Evolutionary conservation across 495 filamentous ascomycete species (phyloP), one percentile per base, ranked within the genome.

Genomic region (Aspergillus panamensis): DNA sequence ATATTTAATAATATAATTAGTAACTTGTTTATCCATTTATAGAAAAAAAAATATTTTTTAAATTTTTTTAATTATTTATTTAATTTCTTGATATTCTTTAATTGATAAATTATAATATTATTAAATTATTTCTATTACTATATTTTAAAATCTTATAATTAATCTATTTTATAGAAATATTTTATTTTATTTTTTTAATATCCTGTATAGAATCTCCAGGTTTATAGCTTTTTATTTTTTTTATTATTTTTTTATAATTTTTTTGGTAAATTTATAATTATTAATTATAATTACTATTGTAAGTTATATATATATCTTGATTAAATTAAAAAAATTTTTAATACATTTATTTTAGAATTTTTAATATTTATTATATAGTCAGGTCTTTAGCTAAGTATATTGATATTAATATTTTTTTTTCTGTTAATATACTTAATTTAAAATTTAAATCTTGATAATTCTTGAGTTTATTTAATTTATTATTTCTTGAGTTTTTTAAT

Each of bases 131-230:
- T 20, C 2, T 1, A n/a, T n/a, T n/a, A n/a, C n/a, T n/a, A n/a
- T n/a, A n/a, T n/a, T n/a, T n/a, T n/a, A n/a, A n/a, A n/a, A n/a
- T n/a, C n/a, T n/a, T n/a, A n/a, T n/a, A n/a, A n/a, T n/a, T n/a
- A n/a, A n/a, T n/a, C n/a, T n/a, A n/a, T n/a, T n/a, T n/a, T n/a
- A n/a, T n/a, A n/a, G n/a, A n/a, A n/a, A n/a, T n/a, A n/a, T n/a
- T n/a, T n/a, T n/a, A n/a, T n/a, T n/a, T n/a, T 21, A 49, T 49
- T 20, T 30, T n/a, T 29, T 49, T 30, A 7, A 49, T 49, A 49
- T 25, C 25, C 25, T 25, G 25, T 5, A 5, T 25, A 5, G 25
- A 37, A 9, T 37, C 33, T 37, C 33, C 8, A 37, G 8, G 8
- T 37, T 31, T 51, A 35, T 51, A 44, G 8, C 33, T 32, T 51